Base-by-base conservation (phyloP, 2,329 filamentous ascomycete species). In the Alternaria atra region DNA sequence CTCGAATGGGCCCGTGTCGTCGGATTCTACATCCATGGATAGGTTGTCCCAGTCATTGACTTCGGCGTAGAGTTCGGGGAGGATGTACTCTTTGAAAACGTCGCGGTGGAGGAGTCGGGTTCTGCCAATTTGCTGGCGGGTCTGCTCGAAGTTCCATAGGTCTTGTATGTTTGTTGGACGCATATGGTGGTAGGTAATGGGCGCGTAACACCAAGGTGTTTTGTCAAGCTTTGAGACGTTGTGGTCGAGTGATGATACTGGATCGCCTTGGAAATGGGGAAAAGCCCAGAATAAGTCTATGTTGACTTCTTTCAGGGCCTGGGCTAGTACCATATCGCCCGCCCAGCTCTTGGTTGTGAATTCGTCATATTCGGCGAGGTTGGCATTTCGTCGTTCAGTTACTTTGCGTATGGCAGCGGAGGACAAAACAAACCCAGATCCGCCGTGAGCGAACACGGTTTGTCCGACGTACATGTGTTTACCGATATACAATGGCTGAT, bases 401-500 rank as follows among this genome's bases (percentile, higher is more conserved):
- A 54, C 42, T 50, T 20, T 78, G 52, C 78, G 72, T 70, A 85
- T 75, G 6, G 84, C 84, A 3, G 81, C 75, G 3, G 80, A 79
- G 1, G 84, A 86, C 44, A 86, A 68, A 20, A 81, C 75, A 61
- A 85, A 84, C 4, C 84, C 84, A 1, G 82, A 82, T 0, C 85
- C 84, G 20, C 84, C 85, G 63, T 87, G 83, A 1, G 81, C 84
- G 69, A 86, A 86, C 10, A 84, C 68, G 1, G 82, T 77, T 13
- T 82, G 80, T 10, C 78, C 82, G 58, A 85, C 84, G 71, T 81
- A 80, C 65, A 84, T 85, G 64, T 85, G 83, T 29, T 82, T 83
- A 47, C 85, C 85, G 10, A 85, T 76, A 65, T 87, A 87, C 39
- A 77, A 73, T 3, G 83, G 80, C 60, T 84, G 71, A 2, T 69